Evolutionary conservation across 2,329 filamentous ascomycete genomes (phyloP).

Genomic region (Zymoseptoria ardabiliae): DNA sequence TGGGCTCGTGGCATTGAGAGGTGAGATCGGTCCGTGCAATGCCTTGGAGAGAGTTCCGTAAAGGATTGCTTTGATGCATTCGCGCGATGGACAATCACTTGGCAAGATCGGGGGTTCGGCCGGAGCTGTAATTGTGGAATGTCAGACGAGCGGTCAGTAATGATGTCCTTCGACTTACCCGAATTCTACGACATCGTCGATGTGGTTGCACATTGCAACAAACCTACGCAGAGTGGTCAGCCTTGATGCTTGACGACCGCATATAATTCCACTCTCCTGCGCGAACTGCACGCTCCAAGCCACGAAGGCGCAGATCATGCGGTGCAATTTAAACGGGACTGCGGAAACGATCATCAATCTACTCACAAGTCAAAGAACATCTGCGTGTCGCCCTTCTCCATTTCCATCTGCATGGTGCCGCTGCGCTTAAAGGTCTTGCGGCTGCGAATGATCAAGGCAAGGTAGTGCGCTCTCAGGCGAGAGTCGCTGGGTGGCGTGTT

Average conservation of each 20-base stretch:
- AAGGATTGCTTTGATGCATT: not conserved
- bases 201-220: slow-evolving; percentile 95
- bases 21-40: not conserved
- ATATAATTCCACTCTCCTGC: not conserved
- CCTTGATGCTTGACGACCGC: not conserved
- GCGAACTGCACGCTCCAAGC: too few relatives aligned
- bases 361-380: slow-evolving; percentile 80
- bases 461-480: slow-evolving; percentile 89
- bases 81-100: slow-evolving; percentile 13
- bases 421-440: slow-evolving; percentile 96
- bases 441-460: slow-evolving; percentile 94
- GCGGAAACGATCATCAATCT: not conserved
- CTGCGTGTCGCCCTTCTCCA: slow-evolving; percentile 80
- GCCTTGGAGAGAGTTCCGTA: not conserved
- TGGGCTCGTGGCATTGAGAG: not conserved
- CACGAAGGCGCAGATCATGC: too few relatives aligned
- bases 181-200: slow-evolving; percentile 89
- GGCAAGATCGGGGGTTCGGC: slow-evolving; percentile 20
- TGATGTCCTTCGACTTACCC: slow-evolving; percentile 50
- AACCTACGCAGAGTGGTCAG: slow-evolving; percentile 41
- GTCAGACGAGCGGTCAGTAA: slow-evolving; percentile 10
- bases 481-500: slow-evolving; percentile 91
- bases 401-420: slow-evolving; percentile 97
- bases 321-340: not conserved
- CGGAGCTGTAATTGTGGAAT: slow-evolving; percentile 14